Conservation (phyloP, 176 grass and related monocot species). For the Phyllostachys edulis region DNA sequence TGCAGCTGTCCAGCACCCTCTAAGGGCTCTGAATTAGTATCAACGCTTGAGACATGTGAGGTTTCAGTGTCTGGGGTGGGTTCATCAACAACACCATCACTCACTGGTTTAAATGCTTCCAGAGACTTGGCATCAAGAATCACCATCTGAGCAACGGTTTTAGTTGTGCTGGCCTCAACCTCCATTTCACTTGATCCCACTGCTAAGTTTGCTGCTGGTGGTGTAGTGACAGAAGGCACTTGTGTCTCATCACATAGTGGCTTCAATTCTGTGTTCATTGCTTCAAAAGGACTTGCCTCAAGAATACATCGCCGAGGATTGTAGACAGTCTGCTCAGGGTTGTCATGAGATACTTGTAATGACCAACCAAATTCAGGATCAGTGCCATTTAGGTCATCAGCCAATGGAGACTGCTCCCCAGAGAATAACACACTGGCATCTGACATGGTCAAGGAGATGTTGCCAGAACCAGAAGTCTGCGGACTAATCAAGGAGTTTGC, state of each 20-base stretch:
- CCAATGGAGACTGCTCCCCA: slow-evolving; percentile 24
- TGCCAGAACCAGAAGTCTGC: slow-evolving; percentile 25
- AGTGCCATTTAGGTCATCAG: slow-evolving; percentile 16
- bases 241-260: slow-evolving; percentile 28
- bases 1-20: slow-evolving; percentile 33
- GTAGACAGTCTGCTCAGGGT: slow-evolving; percentile 82
- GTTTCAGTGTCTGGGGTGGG: slow-evolving; percentile 27
- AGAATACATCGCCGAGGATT: slow-evolving; percentile 65
- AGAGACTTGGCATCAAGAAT: slow-evolving; percentile 58
- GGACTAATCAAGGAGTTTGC: slow-evolving; percentile 23
- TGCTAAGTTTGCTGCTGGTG: slow-evolving; percentile 10
- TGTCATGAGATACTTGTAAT: slow-evolving; percentile 39
- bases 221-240: slow-evolving; percentile 4
- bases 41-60: neutral
- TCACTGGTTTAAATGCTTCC: slow-evolving; percentile 50
- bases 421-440: slow-evolving; percentile 17
- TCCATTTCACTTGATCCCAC: slow-evolving; percentile 25
- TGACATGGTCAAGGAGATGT: slow-evolving; percentile 21
- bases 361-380: slow-evolving; percentile 44
- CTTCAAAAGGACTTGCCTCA: slow-evolving; percentile 51
- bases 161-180: neutral
- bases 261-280: slow-evolving; percentile 42
- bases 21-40: slow-evolving; percentile 14
- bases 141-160: slow-evolving; percentile 39
- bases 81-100: slow-evolving; percentile 33